phyloP scores from a whole-genome alignment of 805 yeast genomes.

The Kazachstania bromeliacearum region DNA sequence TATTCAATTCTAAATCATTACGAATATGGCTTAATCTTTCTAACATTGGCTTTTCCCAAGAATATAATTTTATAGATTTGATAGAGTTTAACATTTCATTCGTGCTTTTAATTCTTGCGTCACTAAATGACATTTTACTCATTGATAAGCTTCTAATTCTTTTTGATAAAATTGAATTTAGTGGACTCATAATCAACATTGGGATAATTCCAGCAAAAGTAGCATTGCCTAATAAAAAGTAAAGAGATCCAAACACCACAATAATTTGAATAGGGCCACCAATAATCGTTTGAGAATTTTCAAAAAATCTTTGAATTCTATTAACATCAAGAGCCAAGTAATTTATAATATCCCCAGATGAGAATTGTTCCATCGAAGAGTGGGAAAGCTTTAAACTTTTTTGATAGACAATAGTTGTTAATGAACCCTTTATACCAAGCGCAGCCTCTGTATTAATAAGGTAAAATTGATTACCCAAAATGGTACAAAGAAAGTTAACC shows the following conservation, averaged over 20 bases:
- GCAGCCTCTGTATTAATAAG: constrained; percentile 51
- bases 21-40: constrained; percentile 42
- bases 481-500: constrained; percentile 51
- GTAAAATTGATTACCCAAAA: constrained; percentile 60
- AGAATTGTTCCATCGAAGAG: constrained; percentile 46
- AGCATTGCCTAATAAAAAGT: constrained; percentile 48
- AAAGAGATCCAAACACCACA: constrained; percentile 45
- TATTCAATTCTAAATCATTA: constrained; percentile 48
- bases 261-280: constrained; percentile 51
- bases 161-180: constrained; percentile 41
- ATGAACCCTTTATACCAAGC: constrained; percentile 52
- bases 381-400: constrained; percentile 64
- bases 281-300: constrained; percentile 43
- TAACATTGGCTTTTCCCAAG: constrained; percentile 62
- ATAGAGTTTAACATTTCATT: constrained; percentile 51
- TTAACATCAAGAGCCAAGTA: constrained; percentile 69
- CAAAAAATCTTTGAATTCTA: constrained; percentile 51
- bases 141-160: constrained; percentile 38
- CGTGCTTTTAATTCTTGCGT: constrained; percentile 48
- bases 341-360: constrained; percentile 76
- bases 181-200: constrained; percentile 48
- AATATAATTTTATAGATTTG: constrained; percentile 56
- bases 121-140: constrained; percentile 54
- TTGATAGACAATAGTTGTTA: constrained; percentile 58
- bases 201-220: constrained; percentile 48